Percentiles rank a stretch among this genome's conserved stretches.
Evolutionary conservation across 345 rosid species (phyloP).

Genomic region (Orychophragmus violaceus): DNA sequence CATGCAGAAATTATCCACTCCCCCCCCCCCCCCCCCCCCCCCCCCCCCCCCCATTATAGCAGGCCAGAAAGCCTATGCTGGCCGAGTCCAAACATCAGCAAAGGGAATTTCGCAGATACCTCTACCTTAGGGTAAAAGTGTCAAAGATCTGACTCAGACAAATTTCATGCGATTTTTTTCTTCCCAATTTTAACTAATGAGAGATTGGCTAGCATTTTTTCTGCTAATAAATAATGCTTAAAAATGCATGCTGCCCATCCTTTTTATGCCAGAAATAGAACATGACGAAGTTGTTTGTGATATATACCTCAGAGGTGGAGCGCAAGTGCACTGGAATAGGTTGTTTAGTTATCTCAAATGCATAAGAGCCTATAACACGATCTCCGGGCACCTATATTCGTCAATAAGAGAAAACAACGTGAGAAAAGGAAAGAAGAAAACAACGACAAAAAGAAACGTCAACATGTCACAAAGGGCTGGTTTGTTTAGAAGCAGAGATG

Average conservation of each 20-base stretch:
- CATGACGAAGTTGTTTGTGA: background rate
- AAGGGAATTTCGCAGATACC: background rate
- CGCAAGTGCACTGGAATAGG: conserved; percentile 51
- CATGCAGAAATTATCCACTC: background rate
- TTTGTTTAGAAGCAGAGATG: background rate
- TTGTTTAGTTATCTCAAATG: conserved; percentile 72
- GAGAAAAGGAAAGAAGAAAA: conserved; percentile 4
- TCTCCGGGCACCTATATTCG: conserved; percentile 73
- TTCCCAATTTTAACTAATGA: background rate
- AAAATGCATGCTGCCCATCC: background rate
- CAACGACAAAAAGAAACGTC: background rate
- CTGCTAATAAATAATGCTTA: background rate
- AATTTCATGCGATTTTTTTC: background rate
- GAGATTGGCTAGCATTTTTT: background rate
- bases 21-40: too few species aligned
- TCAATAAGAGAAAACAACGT: conserved; percentile 11
- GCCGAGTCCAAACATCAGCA: background rate
- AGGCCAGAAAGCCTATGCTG: background rate
- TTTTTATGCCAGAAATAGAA: background rate
- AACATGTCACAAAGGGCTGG: background rate
- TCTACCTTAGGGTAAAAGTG: background rate
- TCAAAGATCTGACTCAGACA: background rate
- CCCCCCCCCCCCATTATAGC: background rate
- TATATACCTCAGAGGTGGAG: conserved; percentile 67
- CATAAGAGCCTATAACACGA: conserved; percentile 69